Percentiles rank a stretch among this genome's conserved stretches.
phyloP scores from a whole-genome alignment of 2,329 filamentous ascomycete species.

The Leptographium radiaticola region DNA sequence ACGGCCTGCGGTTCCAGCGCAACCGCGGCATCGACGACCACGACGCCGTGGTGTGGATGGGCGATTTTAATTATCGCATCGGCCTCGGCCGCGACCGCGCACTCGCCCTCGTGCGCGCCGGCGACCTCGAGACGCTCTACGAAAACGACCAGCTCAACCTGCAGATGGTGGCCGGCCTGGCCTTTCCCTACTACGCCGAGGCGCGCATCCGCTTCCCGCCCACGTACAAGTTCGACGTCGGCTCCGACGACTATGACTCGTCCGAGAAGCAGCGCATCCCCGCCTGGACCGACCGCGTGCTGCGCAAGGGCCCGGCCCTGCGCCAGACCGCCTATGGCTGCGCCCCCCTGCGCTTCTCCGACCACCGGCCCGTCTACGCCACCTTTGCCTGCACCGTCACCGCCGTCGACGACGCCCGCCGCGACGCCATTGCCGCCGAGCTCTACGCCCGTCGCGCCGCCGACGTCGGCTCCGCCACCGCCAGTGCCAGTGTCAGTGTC shows the following conservation, averaged over 20 bases:
- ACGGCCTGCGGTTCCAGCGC: constrained; percentile 78
- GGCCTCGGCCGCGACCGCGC: constrained; percentile 69
- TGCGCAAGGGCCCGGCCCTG: constrained; percentile 74
- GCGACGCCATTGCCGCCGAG: constrained; percentile 58
- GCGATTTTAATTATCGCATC: constrained; percentile 97
- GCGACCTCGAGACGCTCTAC: constrained; percentile 67
- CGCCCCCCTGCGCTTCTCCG: constrained; percentile 76
- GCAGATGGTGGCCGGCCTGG: constrained; percentile 86
- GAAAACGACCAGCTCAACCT: constrained; percentile 94
- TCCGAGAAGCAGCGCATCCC: constrained; percentile 94
- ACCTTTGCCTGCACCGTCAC: constrained; percentile 74
- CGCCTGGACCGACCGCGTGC: constrained; percentile 90
- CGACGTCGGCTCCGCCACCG: constrained; percentile 51
- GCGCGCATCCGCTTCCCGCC: constrained; percentile 77
- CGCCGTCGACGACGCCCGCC: constrained; percentile 62
- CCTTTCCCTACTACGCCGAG: constrained; percentile 88
- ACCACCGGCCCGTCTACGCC: constrained; percentile 91
- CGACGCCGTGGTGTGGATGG: constrained; percentile 79
- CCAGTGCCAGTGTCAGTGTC: no score
- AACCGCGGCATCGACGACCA: constrained; percentile 89
- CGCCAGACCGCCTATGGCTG: constrained; percentile 72
- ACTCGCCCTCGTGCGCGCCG: constrained; percentile 56
- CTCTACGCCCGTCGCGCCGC: constrained; percentile 59
- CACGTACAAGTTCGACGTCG: constrained; percentile 92
- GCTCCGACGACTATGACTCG: constrained; percentile 78